Evolutionary conservation across 345 rosid species (phyloP).

Genomic region (Carallia pectinifolia): DNA sequence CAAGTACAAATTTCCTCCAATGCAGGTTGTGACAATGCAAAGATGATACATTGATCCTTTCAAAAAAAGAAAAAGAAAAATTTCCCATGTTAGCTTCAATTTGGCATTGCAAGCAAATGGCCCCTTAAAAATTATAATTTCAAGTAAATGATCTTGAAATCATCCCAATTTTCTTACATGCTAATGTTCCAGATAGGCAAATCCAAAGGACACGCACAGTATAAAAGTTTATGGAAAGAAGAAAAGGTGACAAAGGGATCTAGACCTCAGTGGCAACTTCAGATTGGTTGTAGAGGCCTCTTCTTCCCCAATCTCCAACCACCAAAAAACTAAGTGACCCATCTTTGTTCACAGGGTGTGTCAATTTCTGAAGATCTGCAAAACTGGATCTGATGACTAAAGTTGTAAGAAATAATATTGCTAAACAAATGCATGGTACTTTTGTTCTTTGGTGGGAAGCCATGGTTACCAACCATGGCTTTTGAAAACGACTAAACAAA

Average conservation of each 20-base stretch:
- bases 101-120: no score
- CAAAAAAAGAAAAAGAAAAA: no score
- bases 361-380: constrained; percentile 44
- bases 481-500: neutral
- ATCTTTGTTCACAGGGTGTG: constrained; percentile 44
- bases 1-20: no score
- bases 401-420: neutral
- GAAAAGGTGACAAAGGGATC: neutral
- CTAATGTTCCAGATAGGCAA: neutral
- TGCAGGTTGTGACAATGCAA: no score
- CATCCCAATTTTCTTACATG: neutral
- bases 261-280: constrained; percentile 65
- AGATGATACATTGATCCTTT: no score
- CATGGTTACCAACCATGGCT: constrained; percentile 22
- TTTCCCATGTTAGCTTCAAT: no score
- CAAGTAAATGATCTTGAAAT: no score
- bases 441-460: constrained; percentile 3
- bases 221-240: neutral
- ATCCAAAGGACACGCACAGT: neutral
- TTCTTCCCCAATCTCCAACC: constrained; percentile 81
- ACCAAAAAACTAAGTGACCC: constrained; percentile 63
- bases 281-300: constrained; percentile 61
- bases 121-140: no score
- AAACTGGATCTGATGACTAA: neutral
- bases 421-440: neutral